Percentiles rank a stretch among this genome's conserved stretches.
Conservation (phyloP, 768 basidiomycete species). For the Amanita phalloides region DNA sequence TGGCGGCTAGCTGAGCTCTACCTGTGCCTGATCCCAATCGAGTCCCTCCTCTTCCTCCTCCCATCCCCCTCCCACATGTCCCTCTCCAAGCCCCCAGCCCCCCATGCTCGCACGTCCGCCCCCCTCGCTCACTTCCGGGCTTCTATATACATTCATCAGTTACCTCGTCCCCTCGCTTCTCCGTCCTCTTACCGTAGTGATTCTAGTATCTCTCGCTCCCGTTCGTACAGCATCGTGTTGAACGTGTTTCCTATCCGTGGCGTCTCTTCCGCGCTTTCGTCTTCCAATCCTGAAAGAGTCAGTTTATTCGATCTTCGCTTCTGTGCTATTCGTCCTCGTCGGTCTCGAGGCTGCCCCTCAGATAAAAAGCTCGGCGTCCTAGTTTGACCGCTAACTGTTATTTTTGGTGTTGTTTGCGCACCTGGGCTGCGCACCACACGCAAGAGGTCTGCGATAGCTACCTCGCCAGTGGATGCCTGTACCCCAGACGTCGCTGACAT, state of each 20-base stretch:
- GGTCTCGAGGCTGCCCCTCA: conserved; percentile 64
- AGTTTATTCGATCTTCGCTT: conserved; percentile 27
- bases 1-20: conserved; percentile 11
- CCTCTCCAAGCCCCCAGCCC: conserved; percentile 61
- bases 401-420: conserved; percentile 25
- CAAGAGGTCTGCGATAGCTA: conserved; percentile 57
- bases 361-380: conserved; percentile 62
- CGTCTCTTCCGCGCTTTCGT: conserved; percentile 40
- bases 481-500: conserved; percentile 48
- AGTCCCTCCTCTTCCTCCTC: conserved; percentile 56
- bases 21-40: conserved; percentile 69
- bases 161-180: neutral
- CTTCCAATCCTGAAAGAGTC: conserved; percentile 22
- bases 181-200: conserved; percentile 27
- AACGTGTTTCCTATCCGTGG: conserved; percentile 28
- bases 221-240: conserved; percentile 28
- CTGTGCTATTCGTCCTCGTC: conserved; percentile 64
- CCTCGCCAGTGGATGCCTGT: conserved; percentile 52
- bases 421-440: conserved; percentile 26
- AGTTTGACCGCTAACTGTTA: conserved; percentile 8
- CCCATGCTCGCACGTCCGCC: conserved; percentile 41
- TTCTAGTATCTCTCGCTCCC: conserved; percentile 48
- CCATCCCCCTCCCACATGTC: conserved; percentile 37
- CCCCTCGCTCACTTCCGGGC: conserved; percentile 36
- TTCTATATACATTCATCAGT: conserved; percentile 23